Percentiles rank a stretch among this genome's conserved stretches.
Conservation (phyloP, 192 early-diverging fungal genomes). For the Radiomyces spectabilis region DNA sequence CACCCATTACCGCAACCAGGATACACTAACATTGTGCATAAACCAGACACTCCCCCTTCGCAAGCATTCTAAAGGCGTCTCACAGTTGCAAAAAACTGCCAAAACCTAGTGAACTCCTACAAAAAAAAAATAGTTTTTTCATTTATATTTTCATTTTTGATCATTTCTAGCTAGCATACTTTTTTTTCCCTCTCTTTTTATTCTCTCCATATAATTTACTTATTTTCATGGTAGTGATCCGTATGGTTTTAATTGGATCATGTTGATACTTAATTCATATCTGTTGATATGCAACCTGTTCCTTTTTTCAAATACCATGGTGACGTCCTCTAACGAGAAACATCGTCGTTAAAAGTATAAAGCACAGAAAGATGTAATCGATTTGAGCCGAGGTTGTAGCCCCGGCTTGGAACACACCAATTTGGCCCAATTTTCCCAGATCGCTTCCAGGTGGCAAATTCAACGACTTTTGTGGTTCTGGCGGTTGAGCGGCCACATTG, state of each 20-base stretch:
- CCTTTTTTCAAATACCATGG: neutral
- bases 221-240: too few species aligned
- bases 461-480: neutral
- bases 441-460: slow-evolving; percentile 1
- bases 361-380: neutral
- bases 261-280: neutral
- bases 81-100: neutral
- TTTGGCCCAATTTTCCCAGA: neutral
- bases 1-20: neutral
- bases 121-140: neutral
- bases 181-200: neutral
- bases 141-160: too few species aligned
- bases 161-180: too few species aligned
- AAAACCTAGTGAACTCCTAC: neutral
- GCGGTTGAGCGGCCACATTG: neutral
- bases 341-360: neutral
- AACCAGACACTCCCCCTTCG: neutral
- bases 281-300: neutral
- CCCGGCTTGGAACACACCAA: neutral
- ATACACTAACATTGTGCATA: neutral
- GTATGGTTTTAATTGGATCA: too few species aligned
- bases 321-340: neutral
- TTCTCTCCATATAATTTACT: neutral
- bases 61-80: neutral
- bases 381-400: neutral